Base-by-base conservation (phyloP, 2,329 filamentous ascomycete species). In the Phoma sp. region DNA sequence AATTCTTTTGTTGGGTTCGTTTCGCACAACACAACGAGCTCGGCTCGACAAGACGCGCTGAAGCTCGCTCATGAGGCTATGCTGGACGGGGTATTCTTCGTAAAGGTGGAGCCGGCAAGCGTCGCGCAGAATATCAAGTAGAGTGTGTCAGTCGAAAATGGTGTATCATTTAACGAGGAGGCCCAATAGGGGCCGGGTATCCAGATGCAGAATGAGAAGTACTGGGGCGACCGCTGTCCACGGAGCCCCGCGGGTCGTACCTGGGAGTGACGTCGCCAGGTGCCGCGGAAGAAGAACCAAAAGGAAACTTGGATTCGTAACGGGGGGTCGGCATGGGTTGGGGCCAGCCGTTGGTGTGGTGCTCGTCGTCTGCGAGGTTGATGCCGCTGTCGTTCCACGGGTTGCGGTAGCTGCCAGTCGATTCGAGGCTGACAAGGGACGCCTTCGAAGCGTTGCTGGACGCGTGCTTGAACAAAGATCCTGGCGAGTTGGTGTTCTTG, bases 321-420 rank as follows among this genome's bases (percentile, higher is more conserved):
- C 72, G 73, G 59, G 71, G 70, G 49, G 72, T 71, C 59, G 73
- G 68, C 62, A 73, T 70, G 39, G 53, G 53, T 32, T 56, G 53
- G 7, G 71, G 69, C 73, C 73, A 75, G 64, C 71, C 68, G 56
- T 71, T 73, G 60, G 61, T 65, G 58, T 73, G 71, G 62, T 83
- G 80, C 65, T 97, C 92, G 61, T 96, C 68, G 68, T 97, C 93
- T 59, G 90, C 83, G 64, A 97, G 86, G 74, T 97, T 97, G 72
- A 97, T 92, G 68, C 93, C 93, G 71, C 91, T 96, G 75, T 98
- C 93, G 75, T 97, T 97, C 93, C 93, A 98, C 58, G 93, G 93
- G 78, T 97, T 96, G 76, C 93, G 90, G 76, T 96, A 96, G 79
- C 92, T 96, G 72, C 93, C 90, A 32, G 92, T 92, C 43, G 93